Evolutionary conservation across 805 yeast species (phyloP), one percentile per base, ranked within the genome.

Genomic region (Suhomyces pyralidae): DNA sequence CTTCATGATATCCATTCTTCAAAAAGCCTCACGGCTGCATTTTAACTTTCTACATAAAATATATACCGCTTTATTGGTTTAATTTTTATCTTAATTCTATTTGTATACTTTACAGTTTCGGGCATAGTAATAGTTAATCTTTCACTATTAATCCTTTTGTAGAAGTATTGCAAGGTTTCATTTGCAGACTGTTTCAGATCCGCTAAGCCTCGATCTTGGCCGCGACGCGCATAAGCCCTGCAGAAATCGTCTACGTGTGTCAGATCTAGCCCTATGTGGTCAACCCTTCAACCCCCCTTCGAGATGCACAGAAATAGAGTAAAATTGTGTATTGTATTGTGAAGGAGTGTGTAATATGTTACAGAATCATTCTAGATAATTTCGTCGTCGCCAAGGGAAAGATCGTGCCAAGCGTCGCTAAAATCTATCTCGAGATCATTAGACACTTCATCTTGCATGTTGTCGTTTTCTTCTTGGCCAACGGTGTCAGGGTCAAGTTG

Each of bases 401-500:
- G 30, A 8, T 43, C 32, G 3, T 40, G 19, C 46, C 32, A 42
- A 12, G 20, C 45, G 12, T 42, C 46, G 30, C 19, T 14, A 22
- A 43, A 43, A 7, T 43, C 30, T 22, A 17, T 15, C 30, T 43
- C 46, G 17, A 24, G 32, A 43, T 43, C 26, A 20, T 20, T 24
- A 10, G 26, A 22, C 25, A 22, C 12, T 19, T 17, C 44, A 40
- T n/a, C n/a, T 19, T 40, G 22, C 25, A 19, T 22, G 19, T 12
- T 17, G 25, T 3, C 44, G 17, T 32, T n/a, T 5, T 7, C 22
- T 17, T 38, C 42, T 38, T 38, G 42, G 46, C 46, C n/a, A 9
- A 20, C 24, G 14, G 26, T 42, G 30, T 42, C 45, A 7, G 45
- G 22, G 45, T 22, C 30, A 25, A 56, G 42, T n/a, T 48, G 55